Evolutionary conservation across 257 asterid species (phyloP).

Genomic region (Solanum medicagineum): DNA sequence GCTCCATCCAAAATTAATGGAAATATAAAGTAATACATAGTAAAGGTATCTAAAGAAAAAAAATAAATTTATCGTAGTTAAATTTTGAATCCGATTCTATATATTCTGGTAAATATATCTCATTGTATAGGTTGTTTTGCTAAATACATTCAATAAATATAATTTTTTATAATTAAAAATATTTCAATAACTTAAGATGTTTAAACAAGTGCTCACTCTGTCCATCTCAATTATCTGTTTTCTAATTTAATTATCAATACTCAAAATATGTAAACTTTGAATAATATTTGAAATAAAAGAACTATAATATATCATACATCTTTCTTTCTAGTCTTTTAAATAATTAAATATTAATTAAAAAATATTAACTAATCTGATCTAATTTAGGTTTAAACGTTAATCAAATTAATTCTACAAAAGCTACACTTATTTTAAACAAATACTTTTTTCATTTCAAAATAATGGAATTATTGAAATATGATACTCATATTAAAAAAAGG

Average conservation of each 20-base stretch:
- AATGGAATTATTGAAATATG: no score
- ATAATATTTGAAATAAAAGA: not conserved
- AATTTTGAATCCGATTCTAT: no score
- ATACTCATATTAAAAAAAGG: no score
- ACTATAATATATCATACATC: not conserved
- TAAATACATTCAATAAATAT: not conserved
- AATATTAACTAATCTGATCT: no score
- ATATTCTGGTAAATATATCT: not conserved
- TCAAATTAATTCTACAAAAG: no score
- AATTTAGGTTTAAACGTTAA: no score
- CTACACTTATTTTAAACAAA: no score
- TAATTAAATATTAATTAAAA: no score
- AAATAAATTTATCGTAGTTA: no score
- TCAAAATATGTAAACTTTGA: not conserved
- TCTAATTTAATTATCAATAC: not conserved
- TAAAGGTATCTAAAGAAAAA: not conserved
- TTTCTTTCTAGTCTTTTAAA: no score
- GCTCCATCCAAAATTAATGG: no score
- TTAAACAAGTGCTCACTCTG: not conserved
- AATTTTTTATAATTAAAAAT: not conserved
- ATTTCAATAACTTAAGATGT: not conserved
- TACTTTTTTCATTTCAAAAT: no score
- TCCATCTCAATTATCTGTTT: not conserved
- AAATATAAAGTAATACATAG: not conserved
- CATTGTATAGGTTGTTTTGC: not conserved